phyloP scores from a whole-genome alignment of 192 early-diverging fungal species.

The Geosiphon pyriformis region DNA sequence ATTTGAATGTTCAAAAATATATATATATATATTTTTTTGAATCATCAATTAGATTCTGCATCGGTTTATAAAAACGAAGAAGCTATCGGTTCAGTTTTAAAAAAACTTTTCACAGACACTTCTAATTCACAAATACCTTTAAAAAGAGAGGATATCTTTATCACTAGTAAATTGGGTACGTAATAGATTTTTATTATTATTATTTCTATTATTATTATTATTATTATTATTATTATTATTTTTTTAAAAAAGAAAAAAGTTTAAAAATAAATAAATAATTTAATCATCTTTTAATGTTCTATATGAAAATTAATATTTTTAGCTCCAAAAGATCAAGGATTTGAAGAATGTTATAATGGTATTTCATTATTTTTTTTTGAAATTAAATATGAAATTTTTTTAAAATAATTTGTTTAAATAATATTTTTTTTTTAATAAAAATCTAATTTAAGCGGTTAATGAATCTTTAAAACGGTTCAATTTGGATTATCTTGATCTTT shows the following conservation, averaged over 20 bases:
- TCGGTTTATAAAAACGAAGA: conserved; percentile 62
- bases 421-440: neutral
- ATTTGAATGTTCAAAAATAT: neutral
- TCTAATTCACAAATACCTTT: conserved; percentile 42
- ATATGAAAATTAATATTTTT: no score
- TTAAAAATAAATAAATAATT: neutral
- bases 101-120: conserved; percentile 40
- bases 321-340: conserved; percentile 68
- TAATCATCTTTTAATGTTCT: no score
- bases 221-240: no score
- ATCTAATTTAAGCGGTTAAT: conserved; percentile 42
- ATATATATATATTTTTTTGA: neutral
- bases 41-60: conserved; percentile 49
- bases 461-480: conserved; percentile 52
- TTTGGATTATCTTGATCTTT: conserved; percentile 67
- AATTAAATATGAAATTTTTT: no score
- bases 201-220: no score
- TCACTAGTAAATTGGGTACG: conserved; percentile 66
- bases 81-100: conserved; percentile 46
- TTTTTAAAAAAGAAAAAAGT: neutral
- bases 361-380: no score
- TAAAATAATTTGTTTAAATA: no score
- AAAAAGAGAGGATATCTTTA: conserved; percentile 58
- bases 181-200: conserved; percentile 14
- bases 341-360: conserved; percentile 51